Conservation (phyloP, 2,329 filamentous ascomycete genomes). For the Penicillium digitatum region DNA sequence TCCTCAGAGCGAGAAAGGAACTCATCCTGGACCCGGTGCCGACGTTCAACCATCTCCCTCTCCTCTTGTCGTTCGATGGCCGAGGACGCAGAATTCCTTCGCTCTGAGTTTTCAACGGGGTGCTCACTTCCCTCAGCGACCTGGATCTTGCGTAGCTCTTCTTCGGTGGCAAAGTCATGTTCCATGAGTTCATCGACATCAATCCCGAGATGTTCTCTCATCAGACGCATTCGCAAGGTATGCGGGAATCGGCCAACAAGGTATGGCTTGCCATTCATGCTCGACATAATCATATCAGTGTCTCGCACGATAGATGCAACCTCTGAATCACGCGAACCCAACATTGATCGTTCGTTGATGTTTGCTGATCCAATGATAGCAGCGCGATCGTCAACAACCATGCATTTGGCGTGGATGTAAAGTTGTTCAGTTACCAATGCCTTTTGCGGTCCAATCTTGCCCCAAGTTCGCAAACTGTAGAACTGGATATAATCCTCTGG, state of each 20-base stretch:
- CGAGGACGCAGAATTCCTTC: constrained; percentile 29
- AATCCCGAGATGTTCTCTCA: constrained; percentile 94
- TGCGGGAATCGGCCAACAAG: constrained; percentile 89
- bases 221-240: constrained; percentile 83
- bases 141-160: constrained; percentile 60
- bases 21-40: constrained; percentile 52
- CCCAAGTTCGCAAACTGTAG: constrained; percentile 89
- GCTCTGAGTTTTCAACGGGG: constrained; percentile 20
- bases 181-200: constrained; percentile 89
- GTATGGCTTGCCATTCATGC: constrained; percentile 86
- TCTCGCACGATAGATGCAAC: constrained; percentile 86
- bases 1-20: constrained; percentile 54
- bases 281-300: constrained; percentile 85
- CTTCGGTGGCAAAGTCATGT: constrained; percentile 66
- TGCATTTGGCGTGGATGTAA: constrained; percentile 96
- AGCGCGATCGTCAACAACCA: constrained; percentile 89
- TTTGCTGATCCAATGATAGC: constrained; percentile 96
- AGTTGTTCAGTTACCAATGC: constrained; percentile 89
- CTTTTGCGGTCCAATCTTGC: constrained; percentile 77
- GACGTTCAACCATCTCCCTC: constrained; percentile 42
- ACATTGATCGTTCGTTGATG: constrained; percentile 96
- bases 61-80: constrained; percentile 39
- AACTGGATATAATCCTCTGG: constrained; percentile 95
- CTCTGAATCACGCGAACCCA: constrained; percentile 88
- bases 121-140: constrained; percentile 45